Evolutionary conservation across 495 filamentous ascomycete genomes (phyloP).

Genomic region (Podospora fimiseda): DNA sequence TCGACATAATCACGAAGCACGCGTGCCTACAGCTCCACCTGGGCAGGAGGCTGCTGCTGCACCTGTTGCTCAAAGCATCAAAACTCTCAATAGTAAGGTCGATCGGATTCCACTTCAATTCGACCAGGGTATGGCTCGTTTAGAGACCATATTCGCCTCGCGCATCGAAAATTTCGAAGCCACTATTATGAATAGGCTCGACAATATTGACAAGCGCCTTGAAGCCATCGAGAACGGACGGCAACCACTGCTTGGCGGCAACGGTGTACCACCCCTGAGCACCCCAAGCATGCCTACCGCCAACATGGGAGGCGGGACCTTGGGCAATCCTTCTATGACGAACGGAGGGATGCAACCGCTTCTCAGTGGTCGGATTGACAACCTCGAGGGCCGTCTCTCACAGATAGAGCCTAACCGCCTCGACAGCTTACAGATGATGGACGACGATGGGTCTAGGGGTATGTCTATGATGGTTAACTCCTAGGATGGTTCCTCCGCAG

Average conservation of each 20-base stretch:
- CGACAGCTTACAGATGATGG: constrained; percentile 42
- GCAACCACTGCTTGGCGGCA: constrained; percentile 19
- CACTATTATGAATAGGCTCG: constrained; percentile 28
- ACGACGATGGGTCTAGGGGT: constrained; percentile 31
- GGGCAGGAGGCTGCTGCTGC: constrained; percentile 43
- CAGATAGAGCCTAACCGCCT: constrained; percentile 37
- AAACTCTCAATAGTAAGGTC: constrained; percentile 41
- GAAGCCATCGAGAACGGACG: constrained; percentile 23
- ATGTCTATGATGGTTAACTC: constrained; percentile 28
- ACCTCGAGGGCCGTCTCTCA: constrained; percentile 35
- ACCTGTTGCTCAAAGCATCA: constrained; percentile 39
- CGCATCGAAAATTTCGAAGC: constrained; percentile 35
- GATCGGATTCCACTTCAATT: constrained; percentile 43
- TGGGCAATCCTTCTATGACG: constrained; percentile 20
- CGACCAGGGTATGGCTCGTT: constrained; percentile 26
- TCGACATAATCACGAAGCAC: constrained; percentile 46
- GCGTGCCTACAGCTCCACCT: constrained; percentile 32
- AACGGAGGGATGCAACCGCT: constrained; percentile 28
- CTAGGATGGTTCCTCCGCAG: constrained; percentile 6
- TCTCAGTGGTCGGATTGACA: constrained; percentile 33
- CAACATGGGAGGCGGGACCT: constrained; percentile 26
- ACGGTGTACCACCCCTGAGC: constrained; percentile 23
- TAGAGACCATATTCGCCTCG: constrained; percentile 18
- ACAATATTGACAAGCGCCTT: constrained; percentile 32
- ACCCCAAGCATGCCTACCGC: constrained; percentile 28